Base-by-base conservation (phyloP, 1,139 yeast species). In the Scheffersomyces titani region DNA sequence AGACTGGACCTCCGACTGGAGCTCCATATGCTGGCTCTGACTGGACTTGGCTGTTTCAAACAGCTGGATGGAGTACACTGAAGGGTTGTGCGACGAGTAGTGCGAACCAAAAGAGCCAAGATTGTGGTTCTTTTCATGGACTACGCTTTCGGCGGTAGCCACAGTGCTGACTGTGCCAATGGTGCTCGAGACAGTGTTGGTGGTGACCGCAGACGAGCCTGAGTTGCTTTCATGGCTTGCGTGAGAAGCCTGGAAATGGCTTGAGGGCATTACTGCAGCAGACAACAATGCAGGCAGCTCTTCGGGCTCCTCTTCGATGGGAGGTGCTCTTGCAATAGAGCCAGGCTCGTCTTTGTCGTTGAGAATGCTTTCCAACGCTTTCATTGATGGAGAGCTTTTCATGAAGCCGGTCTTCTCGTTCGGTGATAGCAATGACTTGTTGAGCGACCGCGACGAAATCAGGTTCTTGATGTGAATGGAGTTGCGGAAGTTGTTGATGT, bases 371-470 rank as follows among this genome's bases (percentile, higher is more conserved):
- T 82, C 86, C 61, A 84, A 70, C 1, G 86, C 86, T 62, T 80
- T 81, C 64, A 84, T 76, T 48, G 86, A 81, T 6, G 88, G 88
- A 51, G 86, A 82, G 44, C 74, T 74, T 52, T 76, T 76, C 80
- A 84, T 82, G 49, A 83, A 78, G 51, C 81, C 73, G 2, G 87
- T 81, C 66, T 65, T 59, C 51, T 22, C 55, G 19, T 19, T 53
- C 45, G 30, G 51, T 22, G 49, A 46, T 46, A 44, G 50, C 40
- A 68, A 55, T 47, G 66, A 60, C 11, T 66, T 65, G 54, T 63
- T 63, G 48, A 73, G 60, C 52, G 74, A 70, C 44, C 66, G 65
- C 30, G 72, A 62, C 54, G 72, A 81, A 62, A 69, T 73, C 53
- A 83, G 82, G 52, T 70, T 78, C 1, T 84, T 81, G 48, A 81